Percentiles rank a stretch among this genome's conserved stretches.
Evolutionary conservation across 2,329 filamentous ascomycete genomes (phyloP).

Genomic region (Calonectria naviculata): DNA sequence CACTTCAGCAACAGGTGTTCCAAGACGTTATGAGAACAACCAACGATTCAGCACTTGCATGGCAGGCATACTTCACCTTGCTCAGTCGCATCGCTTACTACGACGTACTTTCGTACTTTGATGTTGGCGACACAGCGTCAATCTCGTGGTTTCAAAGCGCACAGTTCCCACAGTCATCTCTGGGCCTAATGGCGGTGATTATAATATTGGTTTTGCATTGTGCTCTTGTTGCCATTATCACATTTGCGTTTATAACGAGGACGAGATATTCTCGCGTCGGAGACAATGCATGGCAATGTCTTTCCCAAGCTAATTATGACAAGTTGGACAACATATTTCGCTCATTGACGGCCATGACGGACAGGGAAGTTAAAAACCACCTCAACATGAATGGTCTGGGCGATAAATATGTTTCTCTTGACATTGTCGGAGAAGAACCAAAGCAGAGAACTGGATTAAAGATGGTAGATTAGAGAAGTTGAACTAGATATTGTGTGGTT

Average conservation of each 20-base stretch:
- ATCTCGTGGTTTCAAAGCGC: constrained; percentile 11
- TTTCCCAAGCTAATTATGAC: constrained; percentile 5
- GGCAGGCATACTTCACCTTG: constrained; percentile 3
- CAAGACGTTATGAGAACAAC: constrained; percentile 7
- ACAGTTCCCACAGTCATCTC: constrained; percentile 1
- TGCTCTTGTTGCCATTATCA: background rate
- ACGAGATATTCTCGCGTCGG: constrained; percentile 1
- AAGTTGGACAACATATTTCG: background rate
- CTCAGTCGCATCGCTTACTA: constrained; percentile 6
- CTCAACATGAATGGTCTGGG: background rate
- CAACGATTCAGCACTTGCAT: constrained; percentile 1
- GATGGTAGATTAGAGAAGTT: background rate
- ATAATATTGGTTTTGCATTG: background rate
- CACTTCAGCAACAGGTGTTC: background rate
- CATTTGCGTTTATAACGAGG: background rate
- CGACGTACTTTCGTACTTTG: constrained; percentile 10
- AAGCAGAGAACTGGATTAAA: background rate
- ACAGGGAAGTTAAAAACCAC: background rate
- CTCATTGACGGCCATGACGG: background rate
- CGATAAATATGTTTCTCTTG: background rate
- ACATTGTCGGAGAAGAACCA: background rate
- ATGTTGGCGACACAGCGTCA: background rate
- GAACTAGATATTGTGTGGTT: too few relatives aligned
- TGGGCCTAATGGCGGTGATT: background rate
- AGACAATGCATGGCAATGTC: constrained; percentile 17